Percentiles rank a stretch among this genome's conserved stretches.
phyloP scores from a whole-genome alignment of 139 green algal genomes.

The Coelastrella sp. region DNA sequence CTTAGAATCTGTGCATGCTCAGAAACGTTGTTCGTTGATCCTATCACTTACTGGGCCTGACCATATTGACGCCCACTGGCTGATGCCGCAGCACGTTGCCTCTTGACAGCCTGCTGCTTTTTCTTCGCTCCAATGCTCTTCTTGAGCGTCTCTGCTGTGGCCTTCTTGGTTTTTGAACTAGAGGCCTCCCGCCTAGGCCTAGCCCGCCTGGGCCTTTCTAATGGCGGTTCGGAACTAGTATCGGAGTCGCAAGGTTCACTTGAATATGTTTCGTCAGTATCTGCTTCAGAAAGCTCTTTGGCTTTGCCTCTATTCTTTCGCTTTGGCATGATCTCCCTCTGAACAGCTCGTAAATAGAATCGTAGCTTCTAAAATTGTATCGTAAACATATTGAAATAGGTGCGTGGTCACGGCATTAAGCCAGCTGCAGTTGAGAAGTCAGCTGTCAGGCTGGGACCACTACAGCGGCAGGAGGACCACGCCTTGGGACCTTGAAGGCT shows the following conservation, averaged over 20 bases:
- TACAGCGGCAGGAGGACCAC: neutral
- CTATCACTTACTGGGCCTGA: neutral
- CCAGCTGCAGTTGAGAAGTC: neutral
- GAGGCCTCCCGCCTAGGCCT: neutral
- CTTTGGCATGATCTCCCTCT: neutral
- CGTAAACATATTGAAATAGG: neutral
- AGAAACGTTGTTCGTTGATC: too few relatives aligned
- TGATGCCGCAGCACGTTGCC: neutral
- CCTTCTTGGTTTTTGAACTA: neutral
- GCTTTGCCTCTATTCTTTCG: neutral
- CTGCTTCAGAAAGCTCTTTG: neutral
- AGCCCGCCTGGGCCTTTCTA: neutral
- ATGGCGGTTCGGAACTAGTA: neutral
- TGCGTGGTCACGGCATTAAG: neutral
- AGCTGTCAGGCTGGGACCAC: neutral
- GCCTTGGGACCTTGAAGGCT: neutral
- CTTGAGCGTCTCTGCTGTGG: neutral
- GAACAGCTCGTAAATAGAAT: neutral
- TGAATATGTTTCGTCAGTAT: neutral
- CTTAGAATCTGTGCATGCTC: neutral
- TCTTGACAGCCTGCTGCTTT: neutral
- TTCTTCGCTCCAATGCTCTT: neutral
- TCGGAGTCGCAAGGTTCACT: neutral
- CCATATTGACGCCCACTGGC: neutral
- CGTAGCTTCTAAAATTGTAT: neutral